Conservation (phyloP, 306 rosid species). For the Fagus sylvatica region DNA sequence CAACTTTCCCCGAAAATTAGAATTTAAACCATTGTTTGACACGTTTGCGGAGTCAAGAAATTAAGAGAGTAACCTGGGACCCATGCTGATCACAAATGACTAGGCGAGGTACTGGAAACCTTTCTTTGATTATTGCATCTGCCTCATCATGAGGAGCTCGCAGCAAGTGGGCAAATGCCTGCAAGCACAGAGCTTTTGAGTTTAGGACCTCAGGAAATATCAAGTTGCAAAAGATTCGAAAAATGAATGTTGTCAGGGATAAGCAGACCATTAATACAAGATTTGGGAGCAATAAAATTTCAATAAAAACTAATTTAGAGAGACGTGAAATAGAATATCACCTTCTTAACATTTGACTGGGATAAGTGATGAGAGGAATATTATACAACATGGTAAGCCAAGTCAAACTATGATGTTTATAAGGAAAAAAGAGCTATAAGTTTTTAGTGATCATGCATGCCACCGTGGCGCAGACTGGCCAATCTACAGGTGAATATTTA, state of each 20-base stretch:
- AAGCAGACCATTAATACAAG: not conserved
- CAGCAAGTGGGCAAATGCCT: constrained; percentile 92
- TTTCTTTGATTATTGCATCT: constrained; percentile 72
- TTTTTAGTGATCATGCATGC: too few species aligned
- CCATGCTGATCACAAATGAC: constrained; percentile 98
- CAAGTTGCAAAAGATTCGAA: not conserved
- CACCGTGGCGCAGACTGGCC: too few species aligned
- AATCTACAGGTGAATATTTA: too few species aligned
- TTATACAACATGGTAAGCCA: not conserved
- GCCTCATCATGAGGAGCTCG: constrained; percentile 83
- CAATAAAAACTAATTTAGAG: not conserved
- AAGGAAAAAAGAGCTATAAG: not conserved
- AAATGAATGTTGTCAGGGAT: not conserved
- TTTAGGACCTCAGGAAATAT: not conserved
- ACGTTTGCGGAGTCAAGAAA: not conserved
- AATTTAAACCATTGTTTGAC: not conserved
- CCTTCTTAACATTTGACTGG: not conserved
- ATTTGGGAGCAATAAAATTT: constrained; percentile 15
- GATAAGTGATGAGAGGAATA: not conserved
- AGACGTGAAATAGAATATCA: not conserved
- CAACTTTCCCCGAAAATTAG: not conserved
- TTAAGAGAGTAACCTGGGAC: constrained; percentile 60
- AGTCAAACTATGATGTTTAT: not conserved
- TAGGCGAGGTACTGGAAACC: constrained; percentile 95
- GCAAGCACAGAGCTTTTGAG: constrained; percentile 26